Evolutionary conservation across 768 basidiomycete genomes (phyloP).

Genomic region (Mrakia frigida): DNA sequence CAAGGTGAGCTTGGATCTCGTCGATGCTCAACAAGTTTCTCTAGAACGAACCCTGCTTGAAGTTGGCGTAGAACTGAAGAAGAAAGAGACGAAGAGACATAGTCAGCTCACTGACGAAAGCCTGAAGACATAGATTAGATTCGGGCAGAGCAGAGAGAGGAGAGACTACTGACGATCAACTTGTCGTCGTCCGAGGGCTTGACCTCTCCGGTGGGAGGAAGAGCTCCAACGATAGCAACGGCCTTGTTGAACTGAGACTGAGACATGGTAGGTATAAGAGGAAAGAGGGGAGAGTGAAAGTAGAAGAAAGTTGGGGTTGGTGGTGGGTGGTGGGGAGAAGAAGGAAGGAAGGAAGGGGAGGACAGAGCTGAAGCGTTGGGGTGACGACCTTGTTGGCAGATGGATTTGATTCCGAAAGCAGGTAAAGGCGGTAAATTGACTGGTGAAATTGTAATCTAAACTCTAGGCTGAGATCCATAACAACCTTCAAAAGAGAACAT

Average conservation of each 20-base stretch:
- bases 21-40: background rate
- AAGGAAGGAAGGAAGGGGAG: background rate
- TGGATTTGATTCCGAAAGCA: too few species aligned
- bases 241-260: slow-evolving; percentile 55
- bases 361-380: too few species aligned
- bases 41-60: slow-evolving; percentile 71
- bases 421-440: too few species aligned
- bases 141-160: background rate
- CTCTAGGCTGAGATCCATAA: too few species aligned
- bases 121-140: background rate
- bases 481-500: too few species aligned
- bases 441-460: too few species aligned
- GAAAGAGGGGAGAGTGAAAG: background rate
- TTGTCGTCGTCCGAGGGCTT: slow-evolving; percentile 67
- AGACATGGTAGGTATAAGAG: slow-evolving; percentile 11
- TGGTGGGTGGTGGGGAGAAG: background rate
- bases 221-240: slow-evolving; percentile 53
- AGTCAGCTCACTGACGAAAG: background rate
- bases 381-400: too few species aligned
- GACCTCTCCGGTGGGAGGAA: slow-evolving; percentile 76
- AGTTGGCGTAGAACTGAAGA: slow-evolving; percentile 81
- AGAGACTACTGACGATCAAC: slow-evolving; percentile 64
- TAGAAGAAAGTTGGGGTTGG: background rate
- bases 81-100: background rate
- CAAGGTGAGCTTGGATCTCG: background rate